Conservation (phyloP, 176 grass and related monocot species). For the Rhynchospora breviuscula region DNA sequence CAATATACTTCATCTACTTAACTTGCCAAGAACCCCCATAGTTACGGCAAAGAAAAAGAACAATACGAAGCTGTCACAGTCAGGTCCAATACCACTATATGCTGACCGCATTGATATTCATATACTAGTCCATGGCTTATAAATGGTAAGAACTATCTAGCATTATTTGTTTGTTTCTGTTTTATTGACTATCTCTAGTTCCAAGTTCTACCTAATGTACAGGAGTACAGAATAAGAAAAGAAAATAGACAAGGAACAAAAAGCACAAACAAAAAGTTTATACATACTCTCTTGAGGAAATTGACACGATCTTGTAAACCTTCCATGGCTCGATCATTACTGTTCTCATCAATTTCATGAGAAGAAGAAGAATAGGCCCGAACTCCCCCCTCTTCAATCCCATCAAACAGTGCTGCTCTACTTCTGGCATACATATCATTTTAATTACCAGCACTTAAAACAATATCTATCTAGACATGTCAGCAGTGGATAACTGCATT, state of each 20-base stretch:
- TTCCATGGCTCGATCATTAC: conserved; percentile 74
- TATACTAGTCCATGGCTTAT: neutral
- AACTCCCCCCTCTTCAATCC: conserved; percentile 87
- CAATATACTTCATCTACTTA: too few species aligned
- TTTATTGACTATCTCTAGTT: neutral
- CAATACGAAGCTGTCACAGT: neutral
- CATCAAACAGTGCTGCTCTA: conserved; percentile 78
- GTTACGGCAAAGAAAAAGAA: neutral
- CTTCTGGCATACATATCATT: conserved; percentile 26
- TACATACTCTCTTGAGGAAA: conserved; percentile 87
- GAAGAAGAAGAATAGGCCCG: conserved; percentile 56
- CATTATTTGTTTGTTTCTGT: neutral
- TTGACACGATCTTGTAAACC: conserved; percentile 94
- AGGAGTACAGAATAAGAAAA: neutral
- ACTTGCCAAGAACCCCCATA: too few species aligned
- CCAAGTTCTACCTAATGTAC: neutral
- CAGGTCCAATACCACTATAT: neutral
- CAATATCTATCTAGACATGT: neutral
- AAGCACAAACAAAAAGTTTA: conserved; percentile 8
- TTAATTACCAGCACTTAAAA: conserved; percentile 7
- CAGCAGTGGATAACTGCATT: neutral
- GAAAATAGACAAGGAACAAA: neutral
- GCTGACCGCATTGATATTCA: neutral
- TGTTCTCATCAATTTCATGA: conserved; percentile 80
- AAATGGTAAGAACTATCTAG: neutral